These are phyloP conservation scores for Vitis cinerea DNA, from an alignment of 164 flowering plant genomes.

Conservation along the genomic window DNA sequence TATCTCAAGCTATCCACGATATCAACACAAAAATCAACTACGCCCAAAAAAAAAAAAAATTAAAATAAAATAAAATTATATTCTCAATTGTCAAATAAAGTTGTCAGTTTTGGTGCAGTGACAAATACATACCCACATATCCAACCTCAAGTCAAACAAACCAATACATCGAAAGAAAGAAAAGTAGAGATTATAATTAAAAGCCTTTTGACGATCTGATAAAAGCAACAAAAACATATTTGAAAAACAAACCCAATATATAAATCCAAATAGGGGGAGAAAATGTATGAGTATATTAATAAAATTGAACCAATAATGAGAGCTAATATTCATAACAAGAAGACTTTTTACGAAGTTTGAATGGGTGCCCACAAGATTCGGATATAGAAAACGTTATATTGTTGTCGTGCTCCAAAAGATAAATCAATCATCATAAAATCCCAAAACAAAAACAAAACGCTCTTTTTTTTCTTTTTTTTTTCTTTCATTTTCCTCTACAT, in stretches of 20 bases:
- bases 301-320: conserved; percentile 1
- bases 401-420: conserved; percentile 22
- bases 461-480: no score
- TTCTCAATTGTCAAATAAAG: conserved; percentile 20
- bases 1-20: conserved; percentile 1
- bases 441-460: no score
- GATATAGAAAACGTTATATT: conserved; percentile 10
- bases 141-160: conserved; percentile 24
- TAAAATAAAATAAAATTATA: conserved; percentile 7
- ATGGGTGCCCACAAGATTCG: conserved; percentile 17
- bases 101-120: conserved; percentile 17
- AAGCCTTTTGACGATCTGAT: conserved; percentile 17
- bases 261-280: not conserved
- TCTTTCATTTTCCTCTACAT: no score
- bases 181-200: conserved; percentile 7
- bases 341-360: conserved; percentile 2
- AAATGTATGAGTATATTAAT: not conserved
- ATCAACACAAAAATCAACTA: conserved; percentile 16
- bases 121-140: conserved; percentile 8
- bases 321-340: conserved; percentile 1
- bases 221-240: conserved; percentile 9
- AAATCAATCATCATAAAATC: not conserved
- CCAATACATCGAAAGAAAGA: conserved; percentile 3
- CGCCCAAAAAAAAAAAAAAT: conserved; percentile 3
- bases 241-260: conserved; percentile 3